Base-by-base conservation (phyloP, 2,329 filamentous ascomycete species). In the Periconia sp. region DNA sequence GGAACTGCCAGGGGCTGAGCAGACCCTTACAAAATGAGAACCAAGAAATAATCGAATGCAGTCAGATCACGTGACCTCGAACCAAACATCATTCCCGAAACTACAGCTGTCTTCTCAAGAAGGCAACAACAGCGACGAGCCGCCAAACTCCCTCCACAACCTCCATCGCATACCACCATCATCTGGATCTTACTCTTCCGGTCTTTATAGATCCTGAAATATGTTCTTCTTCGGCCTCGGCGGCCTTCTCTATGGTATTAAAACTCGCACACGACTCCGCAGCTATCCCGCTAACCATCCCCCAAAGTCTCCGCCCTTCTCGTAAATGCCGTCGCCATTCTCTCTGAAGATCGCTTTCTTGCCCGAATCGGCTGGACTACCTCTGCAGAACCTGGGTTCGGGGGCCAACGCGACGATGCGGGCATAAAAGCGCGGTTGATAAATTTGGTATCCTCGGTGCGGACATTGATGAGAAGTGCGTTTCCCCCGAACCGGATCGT, bases 261-360 rank as follows among this genome's bases (percentile, higher is more conserved):
- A n/a, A 8, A 22, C 13, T 17, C 18, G 19, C 13, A 17, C n/a
- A 10, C n/a, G 33, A 13, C 33, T 26, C 15, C 48, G 12, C 36
- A 29, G 19, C 22, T 33, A 35, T 33, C 36, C 40, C 34, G 34
- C 25, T 38, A 36, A 48, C 56, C 59, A 35, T 62, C 51, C 48
- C 26, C 43, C 26, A 10, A 63, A 91, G 88, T 92, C 56, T 81
- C 84, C 58, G 79, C 95, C 68, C 89, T 97, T 64, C 82, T 97
- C 68, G 85, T 94, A 73, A 99, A 99, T 73, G 89, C 90, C 56
- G 87, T 97, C 67, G 90, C 92, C 52, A 85, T 96, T 66, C 87
- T 97, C 54, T 95, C 90, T 60, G 92, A 96, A 82, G 91, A 96
- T 74, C 87, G 91, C 50, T 96, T 96, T 72, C 88, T 96, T 56